A percentile compares a stretch with the other conserved stretches of the same genome.
Evolutionary conservation across 495 filamentous ascomycete genomes (phyloP).

Genomic region (Apodospora peruviana): DNA sequence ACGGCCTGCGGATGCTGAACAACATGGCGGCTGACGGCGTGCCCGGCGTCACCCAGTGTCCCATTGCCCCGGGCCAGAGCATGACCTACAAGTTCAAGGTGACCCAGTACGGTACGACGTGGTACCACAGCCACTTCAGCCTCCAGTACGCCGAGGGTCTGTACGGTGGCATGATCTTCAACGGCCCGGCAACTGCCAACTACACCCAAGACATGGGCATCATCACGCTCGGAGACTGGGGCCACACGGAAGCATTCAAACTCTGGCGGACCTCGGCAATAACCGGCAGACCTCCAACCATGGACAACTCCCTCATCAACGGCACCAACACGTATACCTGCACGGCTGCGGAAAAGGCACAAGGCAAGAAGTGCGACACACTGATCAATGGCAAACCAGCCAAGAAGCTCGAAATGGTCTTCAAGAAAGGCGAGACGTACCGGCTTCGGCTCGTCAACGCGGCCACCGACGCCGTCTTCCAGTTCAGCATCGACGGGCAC

Average conservation of each 20-base stretch:
- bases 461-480: slow-evolving; percentile 26
- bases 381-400: slow-evolving; percentile 20
- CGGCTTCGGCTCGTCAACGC: slow-evolving; percentile 47
- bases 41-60: slow-evolving; percentile 40
- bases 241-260: slow-evolving; percentile 4
- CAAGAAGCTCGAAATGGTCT: slow-evolving; percentile 23
- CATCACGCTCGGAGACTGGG: slow-evolving; percentile 25
- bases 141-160: slow-evolving; percentile 43
- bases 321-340: slow-evolving; percentile 29
- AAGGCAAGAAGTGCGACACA: no score
- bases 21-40: slow-evolving; percentile 42
- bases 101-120: slow-evolving; percentile 48
- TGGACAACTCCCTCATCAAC: slow-evolving; percentile 28
- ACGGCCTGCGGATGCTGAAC: slow-evolving; percentile 27
- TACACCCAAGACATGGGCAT: slow-evolving; percentile 35
- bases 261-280: slow-evolving; percentile 14
- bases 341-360: neutral
- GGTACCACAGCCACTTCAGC: slow-evolving; percentile 51
- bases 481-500: slow-evolving; percentile 8
- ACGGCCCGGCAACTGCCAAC: slow-evolving; percentile 22
- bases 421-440: slow-evolving; percentile 33
- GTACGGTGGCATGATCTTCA: slow-evolving; percentile 41
- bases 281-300: slow-evolving; percentile 23
- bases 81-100: slow-evolving; percentile 49
- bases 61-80: slow-evolving; percentile 35